Conservation (phyloP, 176 grass and related monocot species). For the Bolboschoenus planiculmis region DNA sequence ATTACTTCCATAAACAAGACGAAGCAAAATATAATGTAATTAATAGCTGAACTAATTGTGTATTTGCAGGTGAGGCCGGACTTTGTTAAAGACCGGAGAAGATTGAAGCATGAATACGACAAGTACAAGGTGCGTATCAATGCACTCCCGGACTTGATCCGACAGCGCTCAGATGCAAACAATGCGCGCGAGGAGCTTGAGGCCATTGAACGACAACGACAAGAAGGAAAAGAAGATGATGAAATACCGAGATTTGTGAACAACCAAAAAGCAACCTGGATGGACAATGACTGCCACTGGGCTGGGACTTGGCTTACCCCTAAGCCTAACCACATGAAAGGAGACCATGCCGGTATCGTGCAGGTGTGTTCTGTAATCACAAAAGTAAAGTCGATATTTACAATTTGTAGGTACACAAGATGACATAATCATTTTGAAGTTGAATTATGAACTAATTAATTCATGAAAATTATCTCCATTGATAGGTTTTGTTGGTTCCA, state of each 20-base stretch:
- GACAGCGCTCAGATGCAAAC: constrained; percentile 47
- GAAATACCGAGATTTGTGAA: constrained; percentile 21
- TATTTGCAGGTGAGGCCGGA: constrained; percentile 41
- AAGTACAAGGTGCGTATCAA: constrained; percentile 80
- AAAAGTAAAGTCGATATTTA: not conserved
- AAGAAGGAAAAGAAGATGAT: constrained; percentile 26
- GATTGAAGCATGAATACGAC: constrained; percentile 72
- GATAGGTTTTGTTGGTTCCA: constrained; percentile 13
- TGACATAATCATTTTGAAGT: not conserved
- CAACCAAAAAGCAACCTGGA: constrained; percentile 50
- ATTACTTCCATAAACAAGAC: not conserved
- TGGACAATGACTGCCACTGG: constrained; percentile 69
- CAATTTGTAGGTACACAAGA: not conserved
- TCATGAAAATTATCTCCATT: not conserved
- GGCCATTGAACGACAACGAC: constrained; percentile 27
- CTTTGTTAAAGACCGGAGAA: constrained; percentile 81
- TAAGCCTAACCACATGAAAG: constrained; percentile 59
- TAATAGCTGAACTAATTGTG: not conserved
- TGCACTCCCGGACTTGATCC: constrained; percentile 47
- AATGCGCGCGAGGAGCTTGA: constrained; percentile 47
- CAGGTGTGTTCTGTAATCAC: constrained; percentile 28
- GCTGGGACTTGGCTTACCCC: constrained; percentile 68
- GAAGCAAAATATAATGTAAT: not conserved
- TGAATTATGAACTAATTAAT: constrained; percentile 3
- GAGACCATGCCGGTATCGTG: constrained; percentile 88